phyloP scores from a whole-genome alignment of 2,329 filamentous ascomycete genomes.

The Pyrenophora seminiperda region DNA sequence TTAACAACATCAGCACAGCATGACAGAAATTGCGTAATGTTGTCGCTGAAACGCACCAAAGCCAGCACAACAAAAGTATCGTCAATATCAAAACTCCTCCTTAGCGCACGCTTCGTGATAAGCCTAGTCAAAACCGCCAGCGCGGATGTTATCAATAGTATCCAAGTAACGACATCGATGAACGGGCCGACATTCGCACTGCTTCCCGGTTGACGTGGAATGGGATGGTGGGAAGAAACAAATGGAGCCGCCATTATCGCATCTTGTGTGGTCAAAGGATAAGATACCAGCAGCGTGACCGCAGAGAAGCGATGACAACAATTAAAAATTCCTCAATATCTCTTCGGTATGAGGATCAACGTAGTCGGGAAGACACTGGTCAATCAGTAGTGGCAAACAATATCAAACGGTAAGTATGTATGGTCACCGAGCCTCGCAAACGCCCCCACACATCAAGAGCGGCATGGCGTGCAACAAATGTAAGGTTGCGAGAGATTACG shows the following conservation, averaged over 20 bases:
- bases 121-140: slow-evolving; percentile 42
- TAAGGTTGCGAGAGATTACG: slow-evolving; percentile 16
- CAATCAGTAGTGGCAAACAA: slow-evolving; percentile 1
- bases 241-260: slow-evolving; percentile 35
- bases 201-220: slow-evolving; percentile 39
- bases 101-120: slow-evolving; percentile 42
- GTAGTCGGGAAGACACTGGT: background rate
- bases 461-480: slow-evolving; percentile 26
- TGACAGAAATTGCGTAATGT: background rate
- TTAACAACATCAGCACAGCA: slow-evolving; percentile 14
- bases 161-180: slow-evolving; percentile 44
- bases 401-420: slow-evolving; percentile 13
- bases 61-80: slow-evolving; percentile 44
- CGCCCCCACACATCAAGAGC: slow-evolving; percentile 6
- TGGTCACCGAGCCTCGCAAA: slow-evolving; percentile 1
- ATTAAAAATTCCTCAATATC: background rate
- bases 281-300: slow-evolving; percentile 13
- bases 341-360: background rate
- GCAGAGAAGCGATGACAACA: slow-evolving; percentile 1
- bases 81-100: slow-evolving; percentile 39
- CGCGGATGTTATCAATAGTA: slow-evolving; percentile 41
- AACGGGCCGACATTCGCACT: slow-evolving; percentile 40
- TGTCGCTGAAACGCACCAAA: slow-evolving; percentile 29
- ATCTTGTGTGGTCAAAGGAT: slow-evolving; percentile 19
- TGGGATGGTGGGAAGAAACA: slow-evolving; percentile 26